These are phyloP conservation scores for Primulina huaijiensis DNA, from an alignment of 257 asterid genomes.

Conservation along the genomic window DNA sequence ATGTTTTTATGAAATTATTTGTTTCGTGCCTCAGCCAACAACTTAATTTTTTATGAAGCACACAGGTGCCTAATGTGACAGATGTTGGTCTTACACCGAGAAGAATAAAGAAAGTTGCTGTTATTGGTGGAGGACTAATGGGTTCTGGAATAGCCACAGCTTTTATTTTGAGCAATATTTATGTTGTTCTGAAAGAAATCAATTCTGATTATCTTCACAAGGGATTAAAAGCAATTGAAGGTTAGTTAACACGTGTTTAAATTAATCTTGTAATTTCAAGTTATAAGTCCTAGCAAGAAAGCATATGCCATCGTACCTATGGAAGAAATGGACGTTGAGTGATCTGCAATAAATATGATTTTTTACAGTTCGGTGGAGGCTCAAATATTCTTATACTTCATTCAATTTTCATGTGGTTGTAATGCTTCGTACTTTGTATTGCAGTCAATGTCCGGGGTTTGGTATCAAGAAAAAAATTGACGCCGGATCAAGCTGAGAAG, in stretches of 20 bases:
- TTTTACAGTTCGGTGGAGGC: slow-evolving; percentile 2
- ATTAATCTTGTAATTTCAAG: slow-evolving; percentile 9
- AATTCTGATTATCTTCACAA: slow-evolving; percentile 80
- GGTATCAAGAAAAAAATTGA: slow-evolving; percentile 72
- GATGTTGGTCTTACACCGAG: slow-evolving; percentile 94
- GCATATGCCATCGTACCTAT: background rate
- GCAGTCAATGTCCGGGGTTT: slow-evolving; percentile 72
- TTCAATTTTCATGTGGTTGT: slow-evolving; percentile 17
- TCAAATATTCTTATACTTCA: slow-evolving; percentile 16
- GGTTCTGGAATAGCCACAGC: slow-evolving; percentile 99
- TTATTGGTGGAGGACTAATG: slow-evolving; percentile 98
- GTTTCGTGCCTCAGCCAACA: slow-evolving; percentile 8
- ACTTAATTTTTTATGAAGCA: slow-evolving; percentile 1
- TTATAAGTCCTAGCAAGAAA: slow-evolving; percentile 16
- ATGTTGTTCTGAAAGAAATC: slow-evolving; percentile 81
- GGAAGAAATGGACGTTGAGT: background rate
- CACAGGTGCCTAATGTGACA: slow-evolving; percentile 83
- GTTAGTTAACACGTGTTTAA: slow-evolving; percentile 37
- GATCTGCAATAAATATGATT: slow-evolving; percentile 22
- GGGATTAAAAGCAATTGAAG: slow-evolving; percentile 80
- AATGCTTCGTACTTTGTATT: slow-evolving; percentile 22
- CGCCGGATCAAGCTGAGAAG: slow-evolving; percentile 68
- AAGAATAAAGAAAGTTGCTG: slow-evolving; percentile 71
- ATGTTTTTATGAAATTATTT: background rate
- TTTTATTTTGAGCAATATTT: slow-evolving; percentile 56